Base-by-base conservation (phyloP, 179 eudicot species). In the Gypsophila paniculata region DNA sequence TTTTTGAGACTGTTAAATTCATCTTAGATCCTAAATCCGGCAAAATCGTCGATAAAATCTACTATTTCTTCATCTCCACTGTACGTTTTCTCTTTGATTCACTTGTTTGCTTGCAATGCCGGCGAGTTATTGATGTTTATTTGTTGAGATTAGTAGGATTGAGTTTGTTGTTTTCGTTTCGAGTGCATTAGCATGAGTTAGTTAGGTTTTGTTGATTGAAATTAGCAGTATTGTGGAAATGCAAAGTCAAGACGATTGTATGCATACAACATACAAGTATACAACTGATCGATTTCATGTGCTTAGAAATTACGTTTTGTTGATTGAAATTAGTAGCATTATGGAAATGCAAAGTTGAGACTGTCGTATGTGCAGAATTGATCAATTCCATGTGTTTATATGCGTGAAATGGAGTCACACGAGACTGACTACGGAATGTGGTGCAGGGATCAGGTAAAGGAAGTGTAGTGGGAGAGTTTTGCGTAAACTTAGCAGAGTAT, bases 391-490 rank as follows among this genome's bases (percentile, higher is more conserved):
- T 42, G 46, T 42, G 46, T 3, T 42, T 42, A 42, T 9, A 42
- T 9, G 46, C 46, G 46, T 42, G 46, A 42, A 9, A 42, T 6
- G 46, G 46, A 2, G 8, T 2, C 46, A 42, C 46, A 6, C 0
- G 11, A 6, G 46, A 42, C 11, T 42, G 6, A 42, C 46, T 42
- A 2, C 6, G 5, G 46, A 14, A 49, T 49, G 9, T 72, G 18
- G 38, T 82, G 77, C 87, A 95, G 99, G 93, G 91, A 57, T 82
- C 88, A 22, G 81, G 89, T 2, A 95, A 85, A 84, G 78, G 86
- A 75, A 80, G 87, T 80, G 64, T 87, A 57, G 80, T 92, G 67
- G 99, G 99, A 76, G 99, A 92, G 81, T 91, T 86, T 82, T 92
- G 96, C 48, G 79, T 95, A 66, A 96, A 95, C 85, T 81, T 95